Base-by-base conservation (phyloP, 2,329 filamentous ascomycete species). In the Pseudocercospora cruenta region DNA sequence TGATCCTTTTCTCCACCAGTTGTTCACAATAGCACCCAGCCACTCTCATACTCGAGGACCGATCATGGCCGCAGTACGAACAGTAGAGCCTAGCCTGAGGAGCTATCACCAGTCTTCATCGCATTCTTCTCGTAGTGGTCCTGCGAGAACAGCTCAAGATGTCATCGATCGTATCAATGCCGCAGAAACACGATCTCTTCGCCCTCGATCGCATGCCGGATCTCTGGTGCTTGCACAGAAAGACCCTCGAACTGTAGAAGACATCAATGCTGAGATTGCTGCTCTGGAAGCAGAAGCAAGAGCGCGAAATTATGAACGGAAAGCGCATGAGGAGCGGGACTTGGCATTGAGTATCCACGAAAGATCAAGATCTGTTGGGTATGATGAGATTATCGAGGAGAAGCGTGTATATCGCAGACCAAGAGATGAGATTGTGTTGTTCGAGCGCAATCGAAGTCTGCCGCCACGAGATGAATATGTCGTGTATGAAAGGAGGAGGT, bases 241-340 rank as follows among this genome's bases (percentile, higher is more conserved):
- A 47, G 39, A 64, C 33, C 55, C 64, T 9, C 65, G 68, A 19
- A 82, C 79, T 5, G 86, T 90, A 47, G 84, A 87, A 19, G 89
- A 92, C 7, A 89, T 95, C 70, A 86, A 88, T 55, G 85, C 88
- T 24, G 91, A 95, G 74, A 92, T 94, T 66, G 86, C 85, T n/a
- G 85, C 86, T 1, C 83, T 94, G 1, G 91, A 94, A 79, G 85
- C 84, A 3, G 89, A 92, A 78, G 31, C 47, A 47, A 60, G 68
- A 66, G 82, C 84, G 33, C 78, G 89, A 57, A 83, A 84, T 63
- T 80, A 86, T n/a, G 87, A 90, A 76, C 83, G 86, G 53, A 82
- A 84, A 57, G 80, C 81, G 26, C 80, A 82, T 73, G 82, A 72
- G 62, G 75, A 78, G 66, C 75, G 77, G 66, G 78, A 55, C 76